Conservation (phyloP, 2,329 filamentous ascomycete species). For the Alternaria sp. region DNA sequence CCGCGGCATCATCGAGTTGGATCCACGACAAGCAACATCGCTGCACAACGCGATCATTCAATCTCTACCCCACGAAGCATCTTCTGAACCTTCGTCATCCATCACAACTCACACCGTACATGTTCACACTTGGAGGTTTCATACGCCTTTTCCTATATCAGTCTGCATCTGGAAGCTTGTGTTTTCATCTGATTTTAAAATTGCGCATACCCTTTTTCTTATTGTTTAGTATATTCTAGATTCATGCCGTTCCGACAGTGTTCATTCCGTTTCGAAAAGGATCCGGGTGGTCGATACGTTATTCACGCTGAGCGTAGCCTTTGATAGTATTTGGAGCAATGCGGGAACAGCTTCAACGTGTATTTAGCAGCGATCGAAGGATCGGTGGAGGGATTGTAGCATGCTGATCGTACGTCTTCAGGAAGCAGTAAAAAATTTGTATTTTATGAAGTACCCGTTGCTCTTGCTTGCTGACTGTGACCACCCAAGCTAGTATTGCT, state of each 20-base stretch:
- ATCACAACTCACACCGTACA: conserved; percentile 1
- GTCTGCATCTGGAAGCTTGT: conserved; percentile 7
- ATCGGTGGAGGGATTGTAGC: background rate
- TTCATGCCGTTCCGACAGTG: conserved; percentile 16
- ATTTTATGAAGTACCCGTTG: background rate
- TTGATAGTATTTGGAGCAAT: conserved; percentile 8
- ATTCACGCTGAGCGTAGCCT: conserved; percentile 21
- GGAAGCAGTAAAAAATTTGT: background rate
- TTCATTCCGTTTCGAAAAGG: conserved; percentile 5
- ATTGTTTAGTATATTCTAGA: conserved; percentile 25
- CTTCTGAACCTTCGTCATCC: background rate
- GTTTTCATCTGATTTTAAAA: conserved; percentile 19
- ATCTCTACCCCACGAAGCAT: background rate
- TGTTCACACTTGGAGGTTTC: background rate
- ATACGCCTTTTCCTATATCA: conserved; percentile 14
- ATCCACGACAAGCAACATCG: background rate
- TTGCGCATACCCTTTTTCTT: conserved; percentile 35
- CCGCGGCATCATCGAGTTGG: background rate
- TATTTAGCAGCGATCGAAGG: conserved; percentile 6
- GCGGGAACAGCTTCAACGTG: background rate
- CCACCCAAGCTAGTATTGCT: background rate
- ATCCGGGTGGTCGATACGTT: conserved; percentile 1
- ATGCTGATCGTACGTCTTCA: background rate
- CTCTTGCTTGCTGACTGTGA: background rate
- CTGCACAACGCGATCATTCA: background rate